phyloP scores from a whole-genome alignment of 2,329 filamentous ascomycete genomes.

The Aspergillus sp. region DNA sequence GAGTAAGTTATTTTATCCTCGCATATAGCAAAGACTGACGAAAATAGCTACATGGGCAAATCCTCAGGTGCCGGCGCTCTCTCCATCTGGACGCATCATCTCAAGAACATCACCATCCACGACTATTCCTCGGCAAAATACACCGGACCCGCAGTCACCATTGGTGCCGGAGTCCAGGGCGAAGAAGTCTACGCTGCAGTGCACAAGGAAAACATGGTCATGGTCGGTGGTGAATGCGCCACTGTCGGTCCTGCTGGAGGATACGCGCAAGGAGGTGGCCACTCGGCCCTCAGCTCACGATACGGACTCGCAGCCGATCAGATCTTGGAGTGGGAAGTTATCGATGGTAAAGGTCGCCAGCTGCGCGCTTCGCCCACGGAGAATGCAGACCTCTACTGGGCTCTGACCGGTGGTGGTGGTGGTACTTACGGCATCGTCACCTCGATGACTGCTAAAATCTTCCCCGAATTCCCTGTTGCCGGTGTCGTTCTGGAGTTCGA shows the following conservation, averaged over 20 bases:
- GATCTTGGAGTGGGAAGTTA: conserved; percentile 50
- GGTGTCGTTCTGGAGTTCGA: conserved; percentile 44
- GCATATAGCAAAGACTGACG: no score
- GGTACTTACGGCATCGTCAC: conserved; percentile 57
- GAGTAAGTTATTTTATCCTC: no score
- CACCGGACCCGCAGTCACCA: conserved; percentile 46
- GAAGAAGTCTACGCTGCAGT: conserved; percentile 46
- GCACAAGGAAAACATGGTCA: conserved; percentile 40
- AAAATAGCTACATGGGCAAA: no score
- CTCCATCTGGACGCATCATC: conserved; percentile 29
- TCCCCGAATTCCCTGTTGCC: conserved; percentile 40
- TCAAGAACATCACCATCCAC: conserved; percentile 23
- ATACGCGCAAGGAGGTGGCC: conserved; percentile 58
- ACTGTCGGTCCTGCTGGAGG: conserved; percentile 58
- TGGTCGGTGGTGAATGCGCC: conserved; percentile 53
- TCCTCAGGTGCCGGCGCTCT: conserved; percentile 46
- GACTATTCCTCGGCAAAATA: conserved; percentile 41
- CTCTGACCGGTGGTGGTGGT: conserved; percentile 55
- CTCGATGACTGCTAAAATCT: conserved; percentile 51
- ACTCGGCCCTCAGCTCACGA: conserved; percentile 48
- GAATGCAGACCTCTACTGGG: conserved; percentile 60
- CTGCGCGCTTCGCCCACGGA: conserved; percentile 44
- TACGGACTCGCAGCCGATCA: conserved; percentile 60
- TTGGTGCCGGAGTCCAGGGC: conserved; percentile 53
- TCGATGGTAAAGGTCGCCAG: conserved; percentile 47